Base-by-base conservation (phyloP, 1,139 yeast species). In the Suhomyces coccinellae region DNA sequence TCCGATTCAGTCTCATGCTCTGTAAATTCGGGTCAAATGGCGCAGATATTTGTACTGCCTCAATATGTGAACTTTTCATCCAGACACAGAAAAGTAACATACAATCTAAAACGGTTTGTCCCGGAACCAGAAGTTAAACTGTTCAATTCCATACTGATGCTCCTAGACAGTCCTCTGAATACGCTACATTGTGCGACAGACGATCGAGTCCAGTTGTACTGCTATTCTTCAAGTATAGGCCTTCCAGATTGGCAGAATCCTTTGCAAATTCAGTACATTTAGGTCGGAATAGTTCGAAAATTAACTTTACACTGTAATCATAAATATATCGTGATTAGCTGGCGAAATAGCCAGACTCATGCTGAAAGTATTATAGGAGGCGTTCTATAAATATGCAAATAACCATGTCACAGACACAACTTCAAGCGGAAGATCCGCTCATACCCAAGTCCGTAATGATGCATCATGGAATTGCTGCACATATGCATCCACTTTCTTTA, bases 31-130 rank as follows among this genome's bases (percentile, higher is more conserved):
- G 64, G 63, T 2, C 51, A 52, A 24, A 44, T 51, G 15, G 67
- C 63, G 5, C 67, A 62, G 43, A 44, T 63, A 5, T 48, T 59
- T 20, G 41, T 62, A 29, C 53, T 48, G 37, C 67, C 67, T 0
- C 43, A 35, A n/a, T 58, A 32, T 38, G 46, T 50, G 4, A 28
- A 47, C 2, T 45, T 54, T 15, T 39, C 35, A 10, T 50, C 61
- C 12, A 43, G 36, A 15, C 46, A 52, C 4, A 49, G 65, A 38
- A 40, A 41, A 27, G 49, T 48, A 6, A 41, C 38, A 13, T 38
- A 38, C 27, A 36, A 29, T 16, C 16, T 35, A 3, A 40, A 46
- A 16, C 43, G 49, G 36, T 53, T 62, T 31, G 16, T 46, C 8
- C 43, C 46, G 15, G 51, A 49, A 7, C 30, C 49, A 2, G 56